Base-by-base conservation (phyloP, 768 basidiomycete genomes). In the Auricularia sp. region DNA sequence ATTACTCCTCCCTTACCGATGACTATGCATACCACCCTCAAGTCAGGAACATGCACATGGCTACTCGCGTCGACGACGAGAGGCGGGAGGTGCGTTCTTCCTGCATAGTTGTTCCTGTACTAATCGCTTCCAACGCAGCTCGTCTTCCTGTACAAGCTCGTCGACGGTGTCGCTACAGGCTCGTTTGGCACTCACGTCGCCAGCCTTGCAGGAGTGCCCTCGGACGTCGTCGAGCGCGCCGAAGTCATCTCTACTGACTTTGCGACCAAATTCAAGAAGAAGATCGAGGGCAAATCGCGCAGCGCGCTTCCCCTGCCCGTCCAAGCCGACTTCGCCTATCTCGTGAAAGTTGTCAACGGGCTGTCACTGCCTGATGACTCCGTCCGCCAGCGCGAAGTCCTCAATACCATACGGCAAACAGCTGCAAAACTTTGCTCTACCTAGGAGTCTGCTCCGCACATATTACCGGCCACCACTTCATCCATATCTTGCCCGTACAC, bases 171-270 rank as follows among this genome's bases (percentile, higher is more conserved):
- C n/a, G 91, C 93, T 0, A 83, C 86, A 39, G 91, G 88, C 18
- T 93, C 93, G 0, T 95, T 95, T 70, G 93, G 92, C 8, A 93
- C 93, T 1, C 93, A 96, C 71, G 96, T 98, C 53, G 97, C 97
- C 35, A 90, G 88, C 68, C 82, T 99, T 56, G 97, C 96, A 3
- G 97, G 96, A 4, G 93, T 98, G 0, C 93, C 94, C 1, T 72
- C 81, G 14, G 80, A 83, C 7, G 91, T 99, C 16, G 93, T 99
- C 47, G 81, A 88, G 66, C 85, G 97, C 3, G 97, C 97, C 3
- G 93, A 94, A 68, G 74, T 83, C 33, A 84, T 98, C 59, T 97
- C 95, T 14, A 84, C 84, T 62, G 87, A 91, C 70, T 95, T 95
- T 72, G 91, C 93, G 1, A 77, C 84, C 68, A 85, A 94, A 69